Evolutionary conservation across 441 rosid genomes (phyloP), one percentile per base, ranked within the genome.

Genomic region (Aquilaria agallochum): DNA sequence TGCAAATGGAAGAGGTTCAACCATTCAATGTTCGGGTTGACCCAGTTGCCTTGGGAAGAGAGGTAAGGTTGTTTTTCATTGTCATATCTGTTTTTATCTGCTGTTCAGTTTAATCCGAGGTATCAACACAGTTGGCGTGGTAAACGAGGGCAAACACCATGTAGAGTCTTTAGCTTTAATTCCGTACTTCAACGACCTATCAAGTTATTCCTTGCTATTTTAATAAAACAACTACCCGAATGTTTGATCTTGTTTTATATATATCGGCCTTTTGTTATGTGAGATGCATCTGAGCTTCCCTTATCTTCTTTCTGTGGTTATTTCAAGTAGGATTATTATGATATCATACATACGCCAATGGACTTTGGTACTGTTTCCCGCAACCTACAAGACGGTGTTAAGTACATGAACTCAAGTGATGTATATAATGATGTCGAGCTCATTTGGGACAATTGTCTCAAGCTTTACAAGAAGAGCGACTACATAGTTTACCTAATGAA

Each of bases 1-100:
- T 78, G 86, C 69, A 76, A 64, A 74, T 81, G 86, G 79, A 81
- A 56, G 86, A 80, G 52, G 83, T 83, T 14, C 69, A 68, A 59
- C 79, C 81, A 56, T 78, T 81, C 64, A 78, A 63, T 63, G 49
- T 63, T 56, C 83, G 83, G 10, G 79, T 76, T 64, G 74, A 81
- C 61, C 86, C 80, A 49, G 68, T 67, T 66, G 65, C 79, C 66
- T 60, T 76, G 69, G 78, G 79, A 64, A 59, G 72, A 55, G 74
- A 81, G 31, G 86, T 81, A 74, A 78, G 81, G 67, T n/a, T 40
- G 44, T 20, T 1, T 20, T 20, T 20, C 27, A 20, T 20, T 20
- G 27, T 20, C 27, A 20, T 20, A 20, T 20, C 27, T 20, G 27
- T 20, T 20, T 20, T 20, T 20, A 20, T 20, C 27, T 20, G 27